A percentile compares a stretch with the other conserved stretches of the same genome.
phyloP scores from a whole-genome alignment of 495 filamentous ascomycete species.

The Xylaria acuta region DNA sequence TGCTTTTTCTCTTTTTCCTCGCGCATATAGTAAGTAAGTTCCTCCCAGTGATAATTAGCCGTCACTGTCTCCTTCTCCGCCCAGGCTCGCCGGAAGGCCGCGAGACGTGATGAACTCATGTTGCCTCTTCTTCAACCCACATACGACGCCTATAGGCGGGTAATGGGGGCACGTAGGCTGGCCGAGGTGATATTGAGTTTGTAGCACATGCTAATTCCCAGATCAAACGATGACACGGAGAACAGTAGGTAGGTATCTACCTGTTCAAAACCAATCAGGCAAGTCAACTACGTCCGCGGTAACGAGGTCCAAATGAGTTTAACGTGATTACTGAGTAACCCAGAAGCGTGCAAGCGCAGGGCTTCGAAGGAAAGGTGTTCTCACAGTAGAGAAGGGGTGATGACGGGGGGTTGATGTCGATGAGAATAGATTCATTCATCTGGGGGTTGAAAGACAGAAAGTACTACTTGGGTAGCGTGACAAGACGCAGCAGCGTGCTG shows the following conservation, averaged over 20 bases:
- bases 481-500: background rate
- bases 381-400: background rate
- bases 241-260: background rate
- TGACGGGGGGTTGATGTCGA: background rate
- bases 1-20: slow-evolving; percentile 3
- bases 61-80: background rate
- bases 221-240: background rate
- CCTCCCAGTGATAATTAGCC: slow-evolving; percentile 8
- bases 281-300: background rate
- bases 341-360: background rate
- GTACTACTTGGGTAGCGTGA: background rate
- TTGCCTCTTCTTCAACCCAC: background rate
- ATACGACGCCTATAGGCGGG: background rate
- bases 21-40: background rate
- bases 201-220: slow-evolving; percentile 1
- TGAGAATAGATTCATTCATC: background rate
- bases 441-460: background rate
- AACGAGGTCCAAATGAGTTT: background rate
- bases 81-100: slow-evolving; percentile 4
- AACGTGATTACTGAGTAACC: background rate
- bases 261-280: too few relatives aligned
- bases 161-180: background rate
- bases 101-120: slow-evolving; percentile 16
- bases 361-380: background rate
- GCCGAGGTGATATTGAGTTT: background rate